A percentile compares a stretch with the other conserved stretches of the same genome.
phyloP scores from a whole-genome alignment of 345 rosid genomes.

The Durio zibethinus region DNA sequence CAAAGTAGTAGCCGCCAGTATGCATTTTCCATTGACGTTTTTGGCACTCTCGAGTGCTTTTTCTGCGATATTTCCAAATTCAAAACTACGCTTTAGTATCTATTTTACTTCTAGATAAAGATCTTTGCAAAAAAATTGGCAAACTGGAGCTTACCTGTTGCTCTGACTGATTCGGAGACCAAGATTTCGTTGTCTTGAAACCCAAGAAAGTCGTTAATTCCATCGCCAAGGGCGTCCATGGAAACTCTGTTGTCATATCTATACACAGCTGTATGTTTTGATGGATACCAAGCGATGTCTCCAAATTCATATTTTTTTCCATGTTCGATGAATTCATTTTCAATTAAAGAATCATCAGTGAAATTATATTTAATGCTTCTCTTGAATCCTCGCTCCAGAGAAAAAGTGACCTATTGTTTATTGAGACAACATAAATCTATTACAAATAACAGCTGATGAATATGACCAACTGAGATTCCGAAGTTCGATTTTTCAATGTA shows the following conservation, averaged over 20 bases:
- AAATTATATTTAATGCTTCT: conserved; percentile 70
- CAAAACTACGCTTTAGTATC: background rate
- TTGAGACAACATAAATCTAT: background rate
- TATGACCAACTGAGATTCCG: background rate
- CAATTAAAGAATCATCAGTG: conserved; percentile 56
- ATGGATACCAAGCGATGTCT: conserved; percentile 88
- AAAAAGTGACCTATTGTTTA: conserved; percentile 53
- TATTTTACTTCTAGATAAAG: no score
- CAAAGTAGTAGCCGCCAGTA: conserved; percentile 44
- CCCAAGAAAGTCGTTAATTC: conserved; percentile 67
- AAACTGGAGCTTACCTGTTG: conserved; percentile 38
- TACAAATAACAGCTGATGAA: background rate
- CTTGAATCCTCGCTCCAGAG: conserved; percentile 64
- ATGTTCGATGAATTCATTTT: conserved; percentile 53
- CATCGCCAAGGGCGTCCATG: conserved; percentile 44
- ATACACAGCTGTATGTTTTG: conserved; percentile 63
- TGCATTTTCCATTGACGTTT: conserved; percentile 55
- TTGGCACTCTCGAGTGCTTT: conserved; percentile 46
- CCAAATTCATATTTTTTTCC: conserved; percentile 67
- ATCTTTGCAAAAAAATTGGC: no score
- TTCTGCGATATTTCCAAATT: conserved; percentile 40
- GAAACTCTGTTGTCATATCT: conserved; percentile 68
- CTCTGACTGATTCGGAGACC: conserved; percentile 54
- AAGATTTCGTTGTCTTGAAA: conserved; percentile 63
- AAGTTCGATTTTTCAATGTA: background rate